phyloP scores from a whole-genome alignment of 768 basidiomycete species.

The Pseudohyphozyma bogoriensis region DNA sequence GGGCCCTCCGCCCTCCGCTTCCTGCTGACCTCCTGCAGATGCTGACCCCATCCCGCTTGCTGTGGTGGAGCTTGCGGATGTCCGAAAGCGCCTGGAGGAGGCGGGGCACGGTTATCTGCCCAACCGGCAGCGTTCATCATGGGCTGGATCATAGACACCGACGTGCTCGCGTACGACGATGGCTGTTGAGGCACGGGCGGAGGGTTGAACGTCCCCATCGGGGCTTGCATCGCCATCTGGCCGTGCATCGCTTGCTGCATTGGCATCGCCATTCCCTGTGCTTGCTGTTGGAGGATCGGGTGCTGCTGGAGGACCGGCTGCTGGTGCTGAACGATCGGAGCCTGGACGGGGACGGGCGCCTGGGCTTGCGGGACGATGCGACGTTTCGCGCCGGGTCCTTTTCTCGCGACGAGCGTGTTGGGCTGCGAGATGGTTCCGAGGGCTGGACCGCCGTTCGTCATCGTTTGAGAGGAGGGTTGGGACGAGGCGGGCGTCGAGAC shows the following conservation, averaged over 20 bases:
- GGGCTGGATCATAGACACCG: no score
- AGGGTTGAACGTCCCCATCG: background rate
- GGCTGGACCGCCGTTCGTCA: background rate
- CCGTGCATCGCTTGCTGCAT: background rate
- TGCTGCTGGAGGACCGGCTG: background rate
- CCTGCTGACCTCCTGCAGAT: background rate
- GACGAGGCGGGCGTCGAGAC: background rate
- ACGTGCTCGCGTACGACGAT: background rate
- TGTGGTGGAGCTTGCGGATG: no score
- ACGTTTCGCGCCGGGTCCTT: constrained; percentile 24
- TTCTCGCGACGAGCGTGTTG: constrained; percentile 25
- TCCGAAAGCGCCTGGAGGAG: no score
- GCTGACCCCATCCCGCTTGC: background rate
- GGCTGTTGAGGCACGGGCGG: background rate
- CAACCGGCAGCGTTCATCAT: no score
- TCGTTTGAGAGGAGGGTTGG: background rate
- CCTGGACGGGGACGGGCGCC: background rate
- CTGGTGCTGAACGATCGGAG: background rate
- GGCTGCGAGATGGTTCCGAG: constrained; percentile 11
- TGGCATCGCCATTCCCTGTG: no score
- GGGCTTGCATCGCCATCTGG: background rate
- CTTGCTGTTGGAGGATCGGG: no score
- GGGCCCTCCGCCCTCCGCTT: constrained; percentile 4
- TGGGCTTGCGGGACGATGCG: background rate
- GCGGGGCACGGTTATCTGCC: no score